Percentiles rank a stretch among this genome's conserved stretches.
Conservation (phyloP, 164 flowering plant genomes). For the Pachysandra terminalis region DNA sequence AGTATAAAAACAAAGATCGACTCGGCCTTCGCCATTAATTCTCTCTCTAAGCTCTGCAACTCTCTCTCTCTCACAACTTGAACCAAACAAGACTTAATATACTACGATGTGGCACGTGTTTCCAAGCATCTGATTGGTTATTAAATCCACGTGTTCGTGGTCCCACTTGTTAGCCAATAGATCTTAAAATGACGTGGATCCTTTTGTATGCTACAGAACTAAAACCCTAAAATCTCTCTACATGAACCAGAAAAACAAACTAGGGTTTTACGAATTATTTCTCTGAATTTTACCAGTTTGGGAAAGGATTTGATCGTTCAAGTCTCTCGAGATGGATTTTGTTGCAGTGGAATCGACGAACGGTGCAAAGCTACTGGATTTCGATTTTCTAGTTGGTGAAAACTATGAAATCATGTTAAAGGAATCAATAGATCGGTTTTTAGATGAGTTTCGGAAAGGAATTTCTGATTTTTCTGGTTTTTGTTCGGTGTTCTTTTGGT, state of each 20-base stretch:
- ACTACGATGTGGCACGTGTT: slow-evolving; percentile 20
- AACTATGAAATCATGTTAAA: slow-evolving; percentile 32
- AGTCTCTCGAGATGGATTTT: neutral
- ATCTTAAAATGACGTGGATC: too few relatives aligned
- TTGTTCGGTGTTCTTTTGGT: slow-evolving; percentile 24
- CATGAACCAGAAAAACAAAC: neutral
- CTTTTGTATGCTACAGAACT: too few relatives aligned
- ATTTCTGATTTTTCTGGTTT: slow-evolving; percentile 25
- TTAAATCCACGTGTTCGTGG: slow-evolving; percentile 3
- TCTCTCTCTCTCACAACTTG: neutral
- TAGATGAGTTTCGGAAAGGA: slow-evolving; percentile 15
- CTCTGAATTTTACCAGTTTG: neutral
- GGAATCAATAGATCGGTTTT: slow-evolving; percentile 37
- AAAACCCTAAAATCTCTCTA: slow-evolving; percentile 3
- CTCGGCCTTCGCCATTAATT: slow-evolving; percentile 18
- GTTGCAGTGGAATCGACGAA: neutral
- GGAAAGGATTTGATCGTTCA: neutral
- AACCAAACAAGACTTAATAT: too few relatives aligned
- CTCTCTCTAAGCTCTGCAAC: neutral
- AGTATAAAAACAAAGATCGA: slow-evolving; percentile 10
- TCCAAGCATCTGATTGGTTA: slow-evolving; percentile 31
- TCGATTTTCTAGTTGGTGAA: slow-evolving; percentile 17
- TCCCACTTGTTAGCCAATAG: neutral
- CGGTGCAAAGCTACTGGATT: slow-evolving; percentile 4
- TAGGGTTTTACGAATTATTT: slow-evolving; percentile 5